A percentile compares a stretch with the other conserved stretches of the same genome.
Conservation (phyloP, 495 filamentous ascomycete genomes). For the Penicillium waksmanii region DNA sequence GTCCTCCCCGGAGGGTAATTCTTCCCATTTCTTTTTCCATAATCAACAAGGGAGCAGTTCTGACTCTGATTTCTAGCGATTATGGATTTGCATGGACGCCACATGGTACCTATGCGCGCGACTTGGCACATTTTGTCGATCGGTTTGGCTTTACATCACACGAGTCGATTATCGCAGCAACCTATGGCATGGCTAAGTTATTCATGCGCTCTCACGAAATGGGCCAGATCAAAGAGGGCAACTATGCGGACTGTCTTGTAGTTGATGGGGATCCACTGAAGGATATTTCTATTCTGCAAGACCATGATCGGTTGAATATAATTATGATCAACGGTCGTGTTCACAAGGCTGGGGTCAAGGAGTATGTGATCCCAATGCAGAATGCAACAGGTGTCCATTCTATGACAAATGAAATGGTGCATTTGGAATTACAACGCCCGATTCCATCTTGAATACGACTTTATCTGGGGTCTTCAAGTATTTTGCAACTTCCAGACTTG, state of each 20-base stretch:
- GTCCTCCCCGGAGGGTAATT: slow-evolving; percentile 47
- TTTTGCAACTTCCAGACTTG: too few species aligned
- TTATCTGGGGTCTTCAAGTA: neutral
- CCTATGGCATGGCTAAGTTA: slow-evolving; percentile 49
- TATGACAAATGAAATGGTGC: slow-evolving; percentile 20
- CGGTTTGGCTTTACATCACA: slow-evolving; percentile 54
- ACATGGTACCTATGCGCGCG: slow-evolving; percentile 54
- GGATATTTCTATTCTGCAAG: slow-evolving; percentile 50
- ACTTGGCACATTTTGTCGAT: slow-evolving; percentile 55
- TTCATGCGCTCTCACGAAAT: slow-evolving; percentile 55
- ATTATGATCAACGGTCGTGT: slow-evolving; percentile 54
- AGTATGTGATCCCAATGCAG: slow-evolving; percentile 27
- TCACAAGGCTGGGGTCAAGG: slow-evolving; percentile 45
- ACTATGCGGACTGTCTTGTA: slow-evolving; percentile 51
- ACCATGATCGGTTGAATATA: slow-evolving; percentile 49
- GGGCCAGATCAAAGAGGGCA: slow-evolving; percentile 51
- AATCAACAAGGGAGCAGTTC: neutral
- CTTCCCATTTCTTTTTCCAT: neutral
- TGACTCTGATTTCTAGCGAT: slow-evolving; percentile 32
- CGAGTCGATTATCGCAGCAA: slow-evolving; percentile 53
- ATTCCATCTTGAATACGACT: neutral
- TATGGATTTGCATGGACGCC: slow-evolving; percentile 59
- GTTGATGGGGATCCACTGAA: slow-evolving; percentile 54
- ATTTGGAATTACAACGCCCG: slow-evolving; percentile 4
- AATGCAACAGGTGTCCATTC: slow-evolving; percentile 18